Evolutionary conservation across 1,284 basidiomycete genomes (phyloP).

Genomic region (Pascua sp.): DNA sequence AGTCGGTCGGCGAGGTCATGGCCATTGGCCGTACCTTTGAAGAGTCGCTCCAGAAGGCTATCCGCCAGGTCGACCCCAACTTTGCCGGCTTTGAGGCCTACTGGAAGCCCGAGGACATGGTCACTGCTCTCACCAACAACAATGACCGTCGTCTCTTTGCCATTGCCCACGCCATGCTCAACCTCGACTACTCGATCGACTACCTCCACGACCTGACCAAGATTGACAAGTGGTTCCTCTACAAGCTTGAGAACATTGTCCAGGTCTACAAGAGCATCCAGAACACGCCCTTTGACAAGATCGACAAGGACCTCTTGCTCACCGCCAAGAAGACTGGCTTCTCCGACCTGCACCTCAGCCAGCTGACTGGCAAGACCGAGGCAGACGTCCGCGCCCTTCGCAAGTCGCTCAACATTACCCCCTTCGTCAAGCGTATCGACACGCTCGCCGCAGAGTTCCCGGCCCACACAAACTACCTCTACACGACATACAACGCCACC

Average conservation of each 20-base stretch:
- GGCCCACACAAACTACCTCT: conserved; percentile 98
- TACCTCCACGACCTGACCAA: conserved; percentile 89
- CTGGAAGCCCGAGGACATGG: conserved; percentile 75
- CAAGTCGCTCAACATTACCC: conserved; percentile 82
- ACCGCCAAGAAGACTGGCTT: conserved; percentile 91
- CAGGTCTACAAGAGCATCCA: conserved; percentile 71
- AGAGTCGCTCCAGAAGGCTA: conserved; percentile 97
- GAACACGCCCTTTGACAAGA: conserved; percentile 63
- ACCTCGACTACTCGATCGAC: conserved; percentile 86
- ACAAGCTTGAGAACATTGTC: conserved; percentile 88
- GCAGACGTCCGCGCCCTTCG: conserved; percentile 75
- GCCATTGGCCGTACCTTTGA: conserved; percentile 99
- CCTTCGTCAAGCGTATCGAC: conserved; percentile 99
- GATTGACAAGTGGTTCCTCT: conserved; percentile 99
- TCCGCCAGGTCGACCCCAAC: conserved; percentile 92
- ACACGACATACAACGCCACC: conserved; percentile 98
- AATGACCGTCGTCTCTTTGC: conserved; percentile 92
- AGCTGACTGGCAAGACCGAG: conserved; percentile 67
- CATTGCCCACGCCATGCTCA: conserved; percentile 87
- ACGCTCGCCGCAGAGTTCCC: conserved; percentile 98
- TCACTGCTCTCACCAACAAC: conserved; percentile 62
- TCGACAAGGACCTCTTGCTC: conserved; percentile 65
- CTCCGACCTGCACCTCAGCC: conserved; percentile 87
- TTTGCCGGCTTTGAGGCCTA: conserved; percentile 61
- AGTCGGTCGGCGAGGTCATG: conserved; percentile 99